Percentiles rank a stretch among this genome's conserved stretches.
Conservation (phyloP, 805 yeast species). For the Spathaspora passalidarum region DNA sequence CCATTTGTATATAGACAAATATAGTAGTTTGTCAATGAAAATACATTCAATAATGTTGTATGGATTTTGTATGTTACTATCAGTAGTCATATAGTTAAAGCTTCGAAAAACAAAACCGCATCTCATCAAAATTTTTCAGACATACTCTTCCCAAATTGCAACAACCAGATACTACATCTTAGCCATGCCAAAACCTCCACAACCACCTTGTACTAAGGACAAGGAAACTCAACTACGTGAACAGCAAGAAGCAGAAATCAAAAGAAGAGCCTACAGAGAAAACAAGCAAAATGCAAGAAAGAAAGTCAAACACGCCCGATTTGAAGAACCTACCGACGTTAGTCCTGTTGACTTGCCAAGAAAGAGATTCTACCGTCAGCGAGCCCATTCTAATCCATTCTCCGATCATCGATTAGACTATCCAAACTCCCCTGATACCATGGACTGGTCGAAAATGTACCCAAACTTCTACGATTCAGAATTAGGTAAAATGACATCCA, state of each 20-base stretch:
- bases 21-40: background rate
- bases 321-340: slow-evolving; percentile 29
- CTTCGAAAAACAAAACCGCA: background rate
- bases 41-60: no score
- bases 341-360: slow-evolving; percentile 59
- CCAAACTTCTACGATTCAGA: slow-evolving; percentile 53
- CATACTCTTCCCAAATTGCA: background rate
- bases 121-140: background rate
- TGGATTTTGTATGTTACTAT: no score
- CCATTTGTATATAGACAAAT: slow-evolving; percentile 5
- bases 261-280: slow-evolving; percentile 49
- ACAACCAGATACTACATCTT: background rate
- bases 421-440: slow-evolving; percentile 72
- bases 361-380: slow-evolving; percentile 86
- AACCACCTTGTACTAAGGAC: slow-evolving; percentile 10
- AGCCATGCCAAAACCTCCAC: slow-evolving; percentile 8
- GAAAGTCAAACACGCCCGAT: slow-evolving; percentile 43
- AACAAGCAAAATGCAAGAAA: slow-evolving; percentile 44
- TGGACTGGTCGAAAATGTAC: slow-evolving; percentile 83
- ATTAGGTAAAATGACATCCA: slow-evolving; percentile 38
- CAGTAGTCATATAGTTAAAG: no score
- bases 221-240: slow-evolving; percentile 18
- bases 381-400: slow-evolving; percentile 98
- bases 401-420: slow-evolving; percentile 92
- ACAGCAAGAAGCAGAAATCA: slow-evolving; percentile 31